Base-by-base conservation (phyloP, 108 stramenopile species). In the Skeletonema grethae region DNA sequence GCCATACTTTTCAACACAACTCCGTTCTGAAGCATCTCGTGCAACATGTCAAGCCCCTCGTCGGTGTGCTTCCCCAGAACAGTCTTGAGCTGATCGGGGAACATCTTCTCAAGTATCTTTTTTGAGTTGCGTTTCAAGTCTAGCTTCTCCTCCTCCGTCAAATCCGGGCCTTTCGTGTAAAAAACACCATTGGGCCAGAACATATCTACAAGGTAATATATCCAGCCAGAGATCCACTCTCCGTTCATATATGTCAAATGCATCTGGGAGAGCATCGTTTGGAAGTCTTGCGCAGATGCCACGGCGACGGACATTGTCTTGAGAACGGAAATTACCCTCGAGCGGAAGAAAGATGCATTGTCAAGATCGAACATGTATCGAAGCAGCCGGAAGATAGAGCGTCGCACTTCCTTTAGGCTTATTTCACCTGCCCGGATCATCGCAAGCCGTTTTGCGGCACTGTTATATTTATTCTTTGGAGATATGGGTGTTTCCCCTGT, bases 131-230 rank as follows among this genome's bases (percentile, higher is more conserved):
- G 57, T 59, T 77, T 70, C 62, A 88, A 57, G 34, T 65, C 69
- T 16, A 70, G 39, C 24, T 72, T 63, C 73, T 96, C 84, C 35
- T 81, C 70, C 5, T 64, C 61, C 15, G 85, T 90, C 41, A 78
- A 62, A 2, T 78, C 79, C 12, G 84, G 75, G 25, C 32, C 76
- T 43, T 83, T 58, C 12, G 75, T 70, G 58, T 87, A 81, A 48
- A 84, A 93, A 7, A 89, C 88, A 55, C 92, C 95, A 56, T 94
- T 86, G 13, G 95, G 95, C 92, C 92, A 96, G 22, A 96, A 72
- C 41, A 90, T 77, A 57, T 91, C 87, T n/a, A 84, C 58, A 7
- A 86, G 25, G 11, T 66, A 84, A 32, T 80, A 58, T 15, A 96
- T 84, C 70, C 80, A 83, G 20, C 75, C 76, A 24, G 88, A 87